Percentiles rank a stretch among this genome's conserved stretches.
Conservation (phyloP, 2,329 filamentous ascomycete species). For the Cladosporium sp. region DNA sequence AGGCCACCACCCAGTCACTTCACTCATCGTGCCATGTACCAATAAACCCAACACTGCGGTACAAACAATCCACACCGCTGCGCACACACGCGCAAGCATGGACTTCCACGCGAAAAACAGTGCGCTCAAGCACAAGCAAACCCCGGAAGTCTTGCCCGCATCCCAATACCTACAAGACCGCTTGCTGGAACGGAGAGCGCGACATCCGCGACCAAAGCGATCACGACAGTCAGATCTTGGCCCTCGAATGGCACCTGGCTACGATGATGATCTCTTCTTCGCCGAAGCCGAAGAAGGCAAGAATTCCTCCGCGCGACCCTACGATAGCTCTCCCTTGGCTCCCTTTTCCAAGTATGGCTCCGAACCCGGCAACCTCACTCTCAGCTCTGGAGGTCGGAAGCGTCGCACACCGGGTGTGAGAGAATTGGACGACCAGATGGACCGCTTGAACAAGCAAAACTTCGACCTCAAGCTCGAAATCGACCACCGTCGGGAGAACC, state of each 20-base stretch:
- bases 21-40: conserved; percentile 1
- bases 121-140: conserved; percentile 7
- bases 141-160: conserved; percentile 23
- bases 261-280: conserved; percentile 35
- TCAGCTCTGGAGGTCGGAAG: conserved; percentile 11
- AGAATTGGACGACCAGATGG: conserved; percentile 65
- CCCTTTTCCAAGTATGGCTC: conserved; percentile 16
- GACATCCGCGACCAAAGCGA: conserved; percentile 27
- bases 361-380: conserved; percentile 17
- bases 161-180: conserved; percentile 33
- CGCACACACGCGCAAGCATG: conserved; percentile 3
- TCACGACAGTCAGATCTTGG: conserved; percentile 32
- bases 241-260: conserved; percentile 18
- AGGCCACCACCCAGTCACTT: background rate
- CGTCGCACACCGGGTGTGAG: conserved; percentile 52
- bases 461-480: conserved; percentile 72
- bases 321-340: conserved; percentile 27
- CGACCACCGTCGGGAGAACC: conserved; percentile 62
- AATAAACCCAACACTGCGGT: conserved; percentile 1
- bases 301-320: conserved; percentile 17
- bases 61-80: background rate
- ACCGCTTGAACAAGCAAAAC: conserved; percentile 68
- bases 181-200: conserved; percentile 29
- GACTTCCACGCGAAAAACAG: conserved; percentile 7
- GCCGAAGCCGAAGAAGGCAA: conserved; percentile 27